Evolutionary conservation across 2,329 filamentous ascomycete genomes (phyloP), one percentile per base, ranked within the genome.

Genomic region (Aspergillus fumigatus): DNA sequence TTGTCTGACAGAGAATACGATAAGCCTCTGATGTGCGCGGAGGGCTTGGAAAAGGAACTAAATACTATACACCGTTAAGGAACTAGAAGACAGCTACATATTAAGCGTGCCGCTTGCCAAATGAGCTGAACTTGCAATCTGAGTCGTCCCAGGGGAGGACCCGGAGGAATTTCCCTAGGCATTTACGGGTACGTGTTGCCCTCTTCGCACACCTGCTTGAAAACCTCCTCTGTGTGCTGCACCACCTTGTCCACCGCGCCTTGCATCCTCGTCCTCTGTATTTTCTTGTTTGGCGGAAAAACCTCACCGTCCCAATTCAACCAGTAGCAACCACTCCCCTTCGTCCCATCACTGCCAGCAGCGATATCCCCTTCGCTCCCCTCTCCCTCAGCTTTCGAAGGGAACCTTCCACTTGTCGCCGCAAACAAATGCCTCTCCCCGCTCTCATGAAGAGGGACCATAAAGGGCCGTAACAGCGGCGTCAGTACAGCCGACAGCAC

Each of bases 361-460:
- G 54, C 59, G 23, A 55, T 40, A 26, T 59, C 59, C 9, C 45
- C 51, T 9, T 58, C 56, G 17, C 43, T 57, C 19, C 40, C 56
- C 45, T 38, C 55, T 8, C 52, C 48, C 48, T 53, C 57, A n/a
- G 19, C 51, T 41, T 53, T 52, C n/a, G 58, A 32, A 17, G 62
- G 55, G 55, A 67, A 76, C 27, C 63, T 62, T 3, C 55, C 62
- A 59, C 67, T 74, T 19, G 70, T 76, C 6, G 67, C 70, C 14
- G 61, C 62, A 54, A 75, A 79, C 55, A 78, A 62, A 63, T 79
- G 75, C n/a, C 77, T 68, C 59, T 79, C 74, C 1, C 77, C 78
- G 26, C 71, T 73, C 59, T 80, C 76, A 47, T 70, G 56, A 9
- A 63, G 40, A 2, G 60, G 56, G 7, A 63, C 53, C 51, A 53